These are phyloP conservation scores for Eutrema heterophyllum DNA, from an alignment of 345 rosid genomes.

Conservation along the genomic window DNA sequence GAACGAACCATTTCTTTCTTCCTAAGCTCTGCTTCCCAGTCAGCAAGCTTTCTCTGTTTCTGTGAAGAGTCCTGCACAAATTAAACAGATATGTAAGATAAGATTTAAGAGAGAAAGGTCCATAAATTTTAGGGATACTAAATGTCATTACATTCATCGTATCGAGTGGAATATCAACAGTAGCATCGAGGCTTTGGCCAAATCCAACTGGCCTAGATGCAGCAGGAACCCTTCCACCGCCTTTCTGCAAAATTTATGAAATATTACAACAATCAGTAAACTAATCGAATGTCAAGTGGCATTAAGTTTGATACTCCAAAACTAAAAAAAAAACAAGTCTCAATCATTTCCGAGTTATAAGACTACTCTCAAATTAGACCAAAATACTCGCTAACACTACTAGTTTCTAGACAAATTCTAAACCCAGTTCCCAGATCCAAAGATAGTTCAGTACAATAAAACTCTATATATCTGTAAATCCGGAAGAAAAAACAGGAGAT, in stretches of 20 bases:
- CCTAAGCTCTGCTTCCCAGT: constrained; percentile 93
- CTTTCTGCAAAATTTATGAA: constrained; percentile 46
- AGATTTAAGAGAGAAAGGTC: background rate
- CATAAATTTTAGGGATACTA: background rate
- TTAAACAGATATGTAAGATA: constrained; percentile 14
- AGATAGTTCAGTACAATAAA: background rate
- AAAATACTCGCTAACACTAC: background rate
- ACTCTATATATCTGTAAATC: background rate
- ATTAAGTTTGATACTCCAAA: background rate
- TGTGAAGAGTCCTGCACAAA: constrained; percentile 57
- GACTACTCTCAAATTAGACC: background rate
- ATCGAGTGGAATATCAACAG: constrained; percentile 88
- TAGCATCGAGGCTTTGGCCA: constrained; percentile 72
- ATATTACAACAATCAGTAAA: background rate
- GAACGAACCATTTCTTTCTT: constrained; percentile 68
- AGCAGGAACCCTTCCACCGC: constrained; percentile 57
- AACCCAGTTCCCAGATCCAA: constrained; percentile 17
- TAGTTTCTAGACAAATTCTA: background rate
- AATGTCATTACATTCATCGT: constrained; percentile 54
- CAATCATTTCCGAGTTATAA: background rate
- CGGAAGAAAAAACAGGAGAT: background rate
- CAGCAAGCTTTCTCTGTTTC: constrained; percentile 70
- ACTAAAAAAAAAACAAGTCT: background rate
- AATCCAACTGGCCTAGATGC: constrained; percentile 56
- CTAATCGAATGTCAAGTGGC: background rate